Percentiles rank a stretch among this genome's conserved stretches.
Evolutionary conservation across 1,284 basidiomycete genomes (phyloP).

Genomic region (Trichosporon coremiiforme): DNA sequence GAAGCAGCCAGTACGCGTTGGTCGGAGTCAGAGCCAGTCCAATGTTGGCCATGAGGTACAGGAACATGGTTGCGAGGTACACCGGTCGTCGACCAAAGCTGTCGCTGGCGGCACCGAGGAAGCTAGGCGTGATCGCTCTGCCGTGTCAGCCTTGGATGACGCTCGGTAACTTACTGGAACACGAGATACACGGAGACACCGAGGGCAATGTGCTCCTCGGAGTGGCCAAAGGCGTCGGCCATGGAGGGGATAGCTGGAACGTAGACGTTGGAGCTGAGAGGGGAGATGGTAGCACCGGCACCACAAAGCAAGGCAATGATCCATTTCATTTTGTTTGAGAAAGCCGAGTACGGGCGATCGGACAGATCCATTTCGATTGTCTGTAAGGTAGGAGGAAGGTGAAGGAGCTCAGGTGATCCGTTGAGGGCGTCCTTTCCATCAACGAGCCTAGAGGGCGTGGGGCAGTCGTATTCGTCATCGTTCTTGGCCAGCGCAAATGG

Average conservation of each 20-base stretch:
- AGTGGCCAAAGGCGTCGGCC: conserved; percentile 41
- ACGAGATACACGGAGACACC: conserved; percentile 54
- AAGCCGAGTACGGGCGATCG: conserved; percentile 44
- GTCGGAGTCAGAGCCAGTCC: conserved; percentile 53
- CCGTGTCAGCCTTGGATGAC: conserved; percentile 33
- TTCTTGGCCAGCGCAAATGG: not conserved
- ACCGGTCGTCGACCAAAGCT: conserved; percentile 48
- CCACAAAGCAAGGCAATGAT: conserved; percentile 40
- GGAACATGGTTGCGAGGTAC: conserved; percentile 49
- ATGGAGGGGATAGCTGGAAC: conserved; percentile 40
- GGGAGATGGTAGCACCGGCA: conserved; percentile 42
- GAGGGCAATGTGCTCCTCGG: conserved; percentile 48
- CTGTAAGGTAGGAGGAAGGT: not conserved
- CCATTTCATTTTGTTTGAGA: conserved; percentile 40
- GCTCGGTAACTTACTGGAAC: conserved; percentile 37
- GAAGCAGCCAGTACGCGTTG: conserved; percentile 48
- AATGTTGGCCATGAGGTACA: conserved; percentile 53
- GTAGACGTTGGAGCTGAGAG: conserved; percentile 33
- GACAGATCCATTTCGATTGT: not conserved
- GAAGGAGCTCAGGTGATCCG: not conserved
- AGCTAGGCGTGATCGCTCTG: conserved; percentile 52
- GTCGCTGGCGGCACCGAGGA: conserved; percentile 53
- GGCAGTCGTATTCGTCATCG: not conserved
- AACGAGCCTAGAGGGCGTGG: conserved; percentile 2
- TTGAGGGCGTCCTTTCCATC: not conserved